phyloP scores from a whole-genome alignment of 2,329 filamentous ascomycete species.

The Hypoxylon sp. region DNA sequence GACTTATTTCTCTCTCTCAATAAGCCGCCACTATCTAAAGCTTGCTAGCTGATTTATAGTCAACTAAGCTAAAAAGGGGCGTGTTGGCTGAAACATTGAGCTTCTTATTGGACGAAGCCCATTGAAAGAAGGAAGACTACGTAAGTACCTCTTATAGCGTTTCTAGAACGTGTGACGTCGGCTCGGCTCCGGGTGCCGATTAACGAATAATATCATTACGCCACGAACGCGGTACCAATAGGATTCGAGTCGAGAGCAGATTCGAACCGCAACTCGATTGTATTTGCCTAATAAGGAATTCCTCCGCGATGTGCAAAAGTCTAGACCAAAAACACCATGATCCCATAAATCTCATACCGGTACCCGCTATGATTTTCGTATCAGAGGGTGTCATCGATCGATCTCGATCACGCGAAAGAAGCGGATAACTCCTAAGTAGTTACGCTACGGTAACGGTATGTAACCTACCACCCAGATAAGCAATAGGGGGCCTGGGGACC shows the following conservation, averaged over 20 bases:
- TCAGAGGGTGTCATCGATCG: constrained; percentile 35
- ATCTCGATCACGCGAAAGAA: constrained; percentile 36
- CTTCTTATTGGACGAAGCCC: constrained; percentile 27
- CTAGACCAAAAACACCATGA: constrained; percentile 7
- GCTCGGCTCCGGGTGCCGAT: constrained; percentile 18
- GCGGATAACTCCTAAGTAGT: constrained; percentile 7
- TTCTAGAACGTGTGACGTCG: constrained; percentile 14
- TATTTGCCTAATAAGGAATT: constrained; percentile 7
- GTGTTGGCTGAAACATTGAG: constrained; percentile 27
- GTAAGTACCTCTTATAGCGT: constrained; percentile 4
- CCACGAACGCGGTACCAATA: constrained; percentile 1
- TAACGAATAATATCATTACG: constrained; percentile 6
- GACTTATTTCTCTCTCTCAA: constrained; percentile 7
- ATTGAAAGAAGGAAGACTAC: constrained; percentile 5
- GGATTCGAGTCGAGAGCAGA: not conserved
- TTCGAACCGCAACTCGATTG: constrained; percentile 3
- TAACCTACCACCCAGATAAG: constrained; percentile 32
- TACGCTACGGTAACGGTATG: constrained; percentile 31
- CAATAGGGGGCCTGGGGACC: not conserved
- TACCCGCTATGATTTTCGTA: not conserved
- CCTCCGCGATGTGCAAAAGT: constrained; percentile 11
- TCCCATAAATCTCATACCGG: constrained; percentile 10
- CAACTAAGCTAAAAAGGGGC: not conserved
- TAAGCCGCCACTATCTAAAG: constrained; percentile 10
- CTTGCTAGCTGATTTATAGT: constrained; percentile 21